Percentiles rank a stretch among this genome's conserved stretches.
Evolutionary conservation across 2,329 filamentous ascomycete species (phyloP).

Genomic region (Xylariaceae sp.): DNA sequence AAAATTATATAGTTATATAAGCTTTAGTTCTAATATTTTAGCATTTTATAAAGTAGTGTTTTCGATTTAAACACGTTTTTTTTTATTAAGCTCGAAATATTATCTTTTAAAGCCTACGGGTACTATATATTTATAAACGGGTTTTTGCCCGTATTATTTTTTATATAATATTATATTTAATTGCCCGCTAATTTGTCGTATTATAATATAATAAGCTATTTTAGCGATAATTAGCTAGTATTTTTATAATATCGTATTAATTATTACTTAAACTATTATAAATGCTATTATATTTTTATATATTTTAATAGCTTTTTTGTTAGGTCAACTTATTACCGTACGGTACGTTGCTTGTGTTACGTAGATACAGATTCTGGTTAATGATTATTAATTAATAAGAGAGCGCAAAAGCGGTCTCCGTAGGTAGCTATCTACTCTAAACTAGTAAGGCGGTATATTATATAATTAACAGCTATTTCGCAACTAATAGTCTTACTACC

Average conservation of each 20-base stretch:
- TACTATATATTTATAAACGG: not conserved
- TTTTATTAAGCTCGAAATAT: slow-evolving; percentile 1
- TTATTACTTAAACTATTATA: not conserved
- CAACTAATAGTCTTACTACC: no score
- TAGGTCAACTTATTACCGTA: not conserved
- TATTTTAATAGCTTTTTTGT: not conserved
- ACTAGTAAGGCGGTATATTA: no score
- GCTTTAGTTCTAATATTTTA: slow-evolving; percentile 4
- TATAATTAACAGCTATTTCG: no score
- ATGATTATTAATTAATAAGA: no score
- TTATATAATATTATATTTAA: not conserved
- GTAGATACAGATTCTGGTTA: no score
- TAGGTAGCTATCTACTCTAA: no score
- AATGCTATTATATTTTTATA: not conserved
- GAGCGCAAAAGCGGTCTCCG: no score
- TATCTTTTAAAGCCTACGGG: not conserved
- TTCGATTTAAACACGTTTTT: slow-evolving; percentile 3
- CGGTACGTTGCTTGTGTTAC: no score
- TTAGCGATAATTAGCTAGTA: not conserved
- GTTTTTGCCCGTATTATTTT: not conserved
- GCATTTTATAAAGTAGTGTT: slow-evolving; percentile 1
- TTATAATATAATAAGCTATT: slow-evolving; percentile 1
- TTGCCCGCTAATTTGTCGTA: not conserved
- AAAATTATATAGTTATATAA: slow-evolving; percentile 8
- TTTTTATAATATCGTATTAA: not conserved